Base-by-base conservation (phyloP, 2,329 filamentous ascomycete genomes). In the Blastomyces percursus region DNA sequence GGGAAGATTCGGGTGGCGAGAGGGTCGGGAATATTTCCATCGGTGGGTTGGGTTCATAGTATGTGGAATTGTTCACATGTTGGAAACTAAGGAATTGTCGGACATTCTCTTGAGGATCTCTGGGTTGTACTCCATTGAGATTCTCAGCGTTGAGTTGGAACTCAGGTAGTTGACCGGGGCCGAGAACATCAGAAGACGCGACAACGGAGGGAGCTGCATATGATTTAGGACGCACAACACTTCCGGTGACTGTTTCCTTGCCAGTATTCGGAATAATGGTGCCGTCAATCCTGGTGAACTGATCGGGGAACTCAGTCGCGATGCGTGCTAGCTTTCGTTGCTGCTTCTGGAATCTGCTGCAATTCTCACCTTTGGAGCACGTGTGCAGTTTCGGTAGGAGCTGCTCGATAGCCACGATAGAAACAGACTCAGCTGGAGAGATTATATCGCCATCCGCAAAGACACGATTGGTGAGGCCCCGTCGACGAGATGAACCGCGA, bases 381-480 rank as follows among this genome's bases (percentile, higher is more conserved):
- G 84, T 83, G 76, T 96, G 91, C 46, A 88, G 86, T 76, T 91
- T 92, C n/a, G 91, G 91, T 62, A 96, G 84, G 63, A 95, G 81
- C 74, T 96, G 90, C 77, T 96, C 91, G 66, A 96, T 96, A 51
- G 90, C 91, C 46, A 96, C 91, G 69, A 96, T 96, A 3, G 91
- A 95, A 12, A 94, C 87, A 2, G 90, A 93, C 75, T 95, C 89
- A 63, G 87, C 83, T 7, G 90, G 90, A 1, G 87, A 87, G 71
- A 94, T 88, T 69, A 93, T 88, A 66, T 87, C 84, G 32, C 68
- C 61, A 60, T 69, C 64, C 21, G 58, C 44, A 40, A 64, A 60
- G n/a, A 65, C 64, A 38, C 64, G 64, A 59, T 59, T 59, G 44
- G 66, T 65, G 55, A 69, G 67, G 48, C 68, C 65, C 52, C 70